A percentile compares a stretch with the other conserved stretches of the same genome.
These are phyloP conservation scores for Artemisia argyi DNA, from an alignment of 129 eudicot genomes.

Conservation along the genomic window DNA sequence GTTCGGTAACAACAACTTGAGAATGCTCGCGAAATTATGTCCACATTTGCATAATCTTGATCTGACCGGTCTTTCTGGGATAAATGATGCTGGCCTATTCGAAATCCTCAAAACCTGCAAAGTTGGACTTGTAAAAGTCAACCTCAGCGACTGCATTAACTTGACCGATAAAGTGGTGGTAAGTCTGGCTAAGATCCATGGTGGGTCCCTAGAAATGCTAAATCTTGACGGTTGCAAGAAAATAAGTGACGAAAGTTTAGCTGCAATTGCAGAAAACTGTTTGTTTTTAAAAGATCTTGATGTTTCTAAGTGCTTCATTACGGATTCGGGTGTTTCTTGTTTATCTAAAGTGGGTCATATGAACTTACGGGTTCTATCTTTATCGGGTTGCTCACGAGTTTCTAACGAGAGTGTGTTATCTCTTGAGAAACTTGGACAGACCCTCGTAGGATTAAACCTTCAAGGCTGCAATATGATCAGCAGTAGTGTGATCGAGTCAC, in stretches of 20 bases:
- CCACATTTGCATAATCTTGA: conserved; percentile 67
- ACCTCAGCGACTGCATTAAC: conserved; percentile 62
- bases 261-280: conserved; percentile 57
- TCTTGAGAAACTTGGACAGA: conserved; percentile 58
- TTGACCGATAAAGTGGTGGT: conserved; percentile 52
- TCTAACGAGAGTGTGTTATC: conserved; percentile 58
- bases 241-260: conserved; percentile 61
- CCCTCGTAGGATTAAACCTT: conserved; percentile 69
- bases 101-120: conserved; percentile 47
- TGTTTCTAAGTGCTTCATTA: conserved; percentile 64
- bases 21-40: conserved; percentile 62
- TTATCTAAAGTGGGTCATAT: conserved; percentile 39
- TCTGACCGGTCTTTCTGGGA: conserved; percentile 62
- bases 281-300: conserved; percentile 68
- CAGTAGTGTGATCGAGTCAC: conserved; percentile 54
- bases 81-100: conserved; percentile 64
- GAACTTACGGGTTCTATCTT: conserved; percentile 68
- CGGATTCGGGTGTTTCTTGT: conserved; percentile 66
- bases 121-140: conserved; percentile 65
- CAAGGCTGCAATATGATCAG: conserved; percentile 71
- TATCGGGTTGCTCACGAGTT: conserved; percentile 66
- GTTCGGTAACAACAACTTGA: conserved; percentile 62
- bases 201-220: conserved; percentile 63
- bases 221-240: conserved; percentile 80
- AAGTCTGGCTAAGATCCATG: conserved; percentile 53